phyloP scores from a whole-genome alignment of 306 rosid species.

The Cercis canadensis region DNA sequence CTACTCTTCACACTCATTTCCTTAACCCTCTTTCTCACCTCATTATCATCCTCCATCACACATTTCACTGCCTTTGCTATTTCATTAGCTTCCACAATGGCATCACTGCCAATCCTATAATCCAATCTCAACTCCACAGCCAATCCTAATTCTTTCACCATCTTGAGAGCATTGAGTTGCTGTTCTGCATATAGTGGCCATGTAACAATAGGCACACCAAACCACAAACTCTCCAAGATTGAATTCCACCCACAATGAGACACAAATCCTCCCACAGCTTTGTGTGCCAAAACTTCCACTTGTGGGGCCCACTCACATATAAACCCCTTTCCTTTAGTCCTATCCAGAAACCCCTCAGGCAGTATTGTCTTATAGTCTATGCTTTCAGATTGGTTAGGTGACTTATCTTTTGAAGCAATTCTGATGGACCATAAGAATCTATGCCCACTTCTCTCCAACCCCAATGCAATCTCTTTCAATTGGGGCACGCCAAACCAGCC shows the following conservation, averaged over 20 bases:
- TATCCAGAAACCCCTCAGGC: conserved; percentile 10
- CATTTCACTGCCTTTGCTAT: background rate
- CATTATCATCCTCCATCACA: conserved; percentile 4
- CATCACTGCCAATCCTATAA: background rate
- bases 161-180: conserved; percentile 17
- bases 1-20: background rate
- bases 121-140: conserved; percentile 21
- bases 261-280: no score
- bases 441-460: no score
- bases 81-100: background rate
- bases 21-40: conserved; percentile 20
- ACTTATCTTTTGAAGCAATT: background rate
- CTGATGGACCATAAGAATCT: conserved; percentile 1
- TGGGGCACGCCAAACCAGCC: no score
- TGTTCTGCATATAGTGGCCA: conserved; percentile 40
- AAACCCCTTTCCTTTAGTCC: background rate
- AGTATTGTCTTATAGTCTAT: background rate
- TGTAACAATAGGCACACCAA: background rate
- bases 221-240: no score
- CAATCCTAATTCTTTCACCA: background rate
- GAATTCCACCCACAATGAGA: no score
- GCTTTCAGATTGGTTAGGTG: background rate
- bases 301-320: conserved; percentile 37
- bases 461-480: no score
- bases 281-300: no score